Conservation (phyloP, 352 stramenopile genomes). For the Pythium diclinum region DNA sequence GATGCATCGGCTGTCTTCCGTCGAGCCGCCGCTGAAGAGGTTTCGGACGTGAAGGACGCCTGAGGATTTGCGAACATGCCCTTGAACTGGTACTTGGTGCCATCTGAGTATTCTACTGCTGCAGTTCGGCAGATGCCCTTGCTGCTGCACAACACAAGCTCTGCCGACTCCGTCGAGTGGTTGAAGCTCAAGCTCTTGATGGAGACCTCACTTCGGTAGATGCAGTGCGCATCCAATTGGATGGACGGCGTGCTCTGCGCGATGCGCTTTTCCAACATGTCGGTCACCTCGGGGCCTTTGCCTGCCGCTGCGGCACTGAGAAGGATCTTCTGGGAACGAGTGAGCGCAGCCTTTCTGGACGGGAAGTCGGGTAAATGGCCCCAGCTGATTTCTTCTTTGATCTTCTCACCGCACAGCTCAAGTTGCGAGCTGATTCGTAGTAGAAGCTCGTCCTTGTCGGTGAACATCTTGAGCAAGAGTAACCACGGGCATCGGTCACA, state of each 20-base stretch:
- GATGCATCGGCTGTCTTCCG: constrained; percentile 18
- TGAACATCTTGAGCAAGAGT: constrained; percentile 66
- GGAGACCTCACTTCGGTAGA: constrained; percentile 78
- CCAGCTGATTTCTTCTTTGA: constrained; percentile 72
- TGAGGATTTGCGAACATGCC: constrained; percentile 68
- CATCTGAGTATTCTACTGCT: constrained; percentile 64
- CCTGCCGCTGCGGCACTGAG: constrained; percentile 39
- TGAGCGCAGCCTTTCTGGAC: constrained; percentile 56
- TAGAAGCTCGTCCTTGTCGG: constrained; percentile 70
- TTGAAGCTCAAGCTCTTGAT: constrained; percentile 88
- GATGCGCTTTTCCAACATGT: constrained; percentile 62
- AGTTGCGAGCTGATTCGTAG: constrained; percentile 64
- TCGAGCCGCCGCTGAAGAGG: not conserved
- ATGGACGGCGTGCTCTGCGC: constrained; percentile 34
- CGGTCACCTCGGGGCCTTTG: constrained; percentile 44
- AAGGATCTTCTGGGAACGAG: constrained; percentile 64
- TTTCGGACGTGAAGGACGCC: constrained; percentile 27
- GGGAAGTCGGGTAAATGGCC: constrained; percentile 62
- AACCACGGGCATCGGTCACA: constrained; percentile 75
- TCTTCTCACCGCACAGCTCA: constrained; percentile 71
- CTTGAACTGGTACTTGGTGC: constrained; percentile 78
- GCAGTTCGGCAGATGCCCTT: constrained; percentile 71
- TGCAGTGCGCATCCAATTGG: constrained; percentile 44
- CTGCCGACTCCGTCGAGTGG: constrained; percentile 41
- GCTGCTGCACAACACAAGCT: constrained; percentile 73